Evolutionary conservation across 345 rosid genomes (phyloP), one percentile per base, ranked within the genome.

Genomic region (Ceriops zippeliana): DNA sequence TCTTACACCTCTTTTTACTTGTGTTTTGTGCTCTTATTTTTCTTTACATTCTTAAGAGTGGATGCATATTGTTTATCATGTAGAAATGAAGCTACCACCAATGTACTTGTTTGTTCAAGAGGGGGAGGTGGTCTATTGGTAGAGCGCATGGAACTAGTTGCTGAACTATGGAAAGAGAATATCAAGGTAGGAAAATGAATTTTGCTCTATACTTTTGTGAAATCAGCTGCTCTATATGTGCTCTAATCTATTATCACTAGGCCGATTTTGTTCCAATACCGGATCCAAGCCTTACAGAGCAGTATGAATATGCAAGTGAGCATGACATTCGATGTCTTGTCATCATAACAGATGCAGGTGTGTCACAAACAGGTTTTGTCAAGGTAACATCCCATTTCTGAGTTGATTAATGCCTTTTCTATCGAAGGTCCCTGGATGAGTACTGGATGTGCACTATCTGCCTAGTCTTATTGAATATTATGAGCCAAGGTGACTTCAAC

Each of bases 211-310:
- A 26, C 9, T 38, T 64, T 52, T 65, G 66, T 21, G 58, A 59
- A 20, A 27, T 52, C 49, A 3, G 51, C 76, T 65, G 60, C 69
- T 67, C 38, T 76, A n/a, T 71, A n/a, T 62, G 64, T 59, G 73
- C 67, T 17, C 17, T 35, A 68, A 61, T 59, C 22, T 70, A 8
- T 76, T 51, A 61, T 42, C 67, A 69, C 69, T 84, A 90, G 98
- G 96, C 97, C 63, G 91, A 86, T 78, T 86, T 89, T 84, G 97
- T 93, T 64, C 91, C 88, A 9, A 34, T 79, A 66, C 90, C 92
- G 9, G 97, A 93, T 88, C 96, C 98, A 79, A 93, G 96, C 83
- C 88, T 93, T 58, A 91, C 90, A 8, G 98, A 93, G 84, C 97
- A 93, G 77, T 91, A 93, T 68, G 97, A 93, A 79, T 93, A 89